phyloP scores from a whole-genome alignment of 305 asterid genomes.

The Solanum hybrid region DNA sequence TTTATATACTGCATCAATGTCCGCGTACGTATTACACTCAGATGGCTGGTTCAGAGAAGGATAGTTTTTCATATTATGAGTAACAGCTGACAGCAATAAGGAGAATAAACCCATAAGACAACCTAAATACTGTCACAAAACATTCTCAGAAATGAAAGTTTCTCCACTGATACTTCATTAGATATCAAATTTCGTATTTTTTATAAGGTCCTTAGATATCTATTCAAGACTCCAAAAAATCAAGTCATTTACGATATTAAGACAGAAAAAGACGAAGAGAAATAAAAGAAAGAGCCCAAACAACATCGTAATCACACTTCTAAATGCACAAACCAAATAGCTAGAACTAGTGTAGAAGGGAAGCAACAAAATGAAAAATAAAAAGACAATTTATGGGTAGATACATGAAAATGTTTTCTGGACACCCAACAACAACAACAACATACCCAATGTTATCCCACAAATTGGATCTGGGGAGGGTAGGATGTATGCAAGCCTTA shows the following conservation, averaged over 20 bases:
- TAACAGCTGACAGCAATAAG: background rate
- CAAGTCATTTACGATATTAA: background rate
- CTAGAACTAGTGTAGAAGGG: background rate
- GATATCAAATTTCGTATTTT: background rate
- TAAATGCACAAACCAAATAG: background rate
- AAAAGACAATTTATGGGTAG: background rate
- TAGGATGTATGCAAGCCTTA: background rate
- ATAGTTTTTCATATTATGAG: conserved; percentile 9
- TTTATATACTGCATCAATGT: conserved; percentile 92
- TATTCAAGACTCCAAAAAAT: background rate
- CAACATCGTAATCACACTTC: background rate
- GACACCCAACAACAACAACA: background rate
- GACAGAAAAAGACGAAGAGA: background rate
- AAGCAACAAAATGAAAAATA: background rate
- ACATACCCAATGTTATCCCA: background rate
- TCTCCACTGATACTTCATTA: background rate
- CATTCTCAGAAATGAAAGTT: background rate
- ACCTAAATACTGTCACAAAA: background rate
- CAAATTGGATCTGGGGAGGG: background rate
- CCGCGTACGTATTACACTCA: conserved; percentile 92
- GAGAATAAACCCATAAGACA: background rate
- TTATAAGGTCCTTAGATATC: background rate
- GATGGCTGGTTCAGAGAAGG: conserved; percentile 78
- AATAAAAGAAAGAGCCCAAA: background rate
- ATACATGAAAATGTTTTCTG: background rate